Evolutionary conservation across 176 grass and related monocot genomes (phyloP).

Genomic region (Leersia perrieri): DNA sequence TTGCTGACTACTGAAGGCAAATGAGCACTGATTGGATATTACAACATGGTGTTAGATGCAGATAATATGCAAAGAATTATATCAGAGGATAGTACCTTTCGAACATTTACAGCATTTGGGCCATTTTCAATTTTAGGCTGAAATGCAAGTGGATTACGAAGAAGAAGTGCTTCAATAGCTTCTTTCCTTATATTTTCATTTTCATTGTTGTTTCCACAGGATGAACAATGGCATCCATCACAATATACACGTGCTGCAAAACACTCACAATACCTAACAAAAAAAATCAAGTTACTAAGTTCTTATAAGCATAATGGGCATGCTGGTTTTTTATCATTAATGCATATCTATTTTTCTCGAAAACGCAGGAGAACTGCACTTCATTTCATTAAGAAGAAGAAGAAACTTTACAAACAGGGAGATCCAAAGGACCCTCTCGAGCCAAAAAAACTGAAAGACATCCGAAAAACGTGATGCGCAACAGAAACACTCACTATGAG

Average conservation of each 20-base stretch:
- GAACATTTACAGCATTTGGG: conserved; percentile 30
- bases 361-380: no score
- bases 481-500: no score
- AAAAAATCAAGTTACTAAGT: conserved; percentile 15
- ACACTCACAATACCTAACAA: conserved; percentile 73
- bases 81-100: conserved; percentile 41
- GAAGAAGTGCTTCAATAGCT: conserved; percentile 49
- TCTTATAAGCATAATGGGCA: not conserved
- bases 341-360: no score
- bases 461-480: no score
- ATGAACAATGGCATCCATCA: conserved; percentile 68
- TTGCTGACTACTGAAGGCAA: not conserved
- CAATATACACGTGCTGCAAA: conserved; percentile 66
- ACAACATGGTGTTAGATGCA: conserved; percentile 11
- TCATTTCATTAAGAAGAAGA: no score
- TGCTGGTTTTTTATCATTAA: not conserved
- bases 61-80: conserved; percentile 4
- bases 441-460: no score
- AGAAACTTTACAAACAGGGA: no score
- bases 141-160: conserved; percentile 68
- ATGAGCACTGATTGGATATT: not conserved
- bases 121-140: conserved; percentile 74
- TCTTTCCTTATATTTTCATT: conserved; percentile 54
- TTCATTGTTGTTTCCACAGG: conserved; percentile 56
- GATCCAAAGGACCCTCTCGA: no score